Conservation (phyloP, 768 basidiomycete species). For the Hemileccinum rubropunctum region DNA sequence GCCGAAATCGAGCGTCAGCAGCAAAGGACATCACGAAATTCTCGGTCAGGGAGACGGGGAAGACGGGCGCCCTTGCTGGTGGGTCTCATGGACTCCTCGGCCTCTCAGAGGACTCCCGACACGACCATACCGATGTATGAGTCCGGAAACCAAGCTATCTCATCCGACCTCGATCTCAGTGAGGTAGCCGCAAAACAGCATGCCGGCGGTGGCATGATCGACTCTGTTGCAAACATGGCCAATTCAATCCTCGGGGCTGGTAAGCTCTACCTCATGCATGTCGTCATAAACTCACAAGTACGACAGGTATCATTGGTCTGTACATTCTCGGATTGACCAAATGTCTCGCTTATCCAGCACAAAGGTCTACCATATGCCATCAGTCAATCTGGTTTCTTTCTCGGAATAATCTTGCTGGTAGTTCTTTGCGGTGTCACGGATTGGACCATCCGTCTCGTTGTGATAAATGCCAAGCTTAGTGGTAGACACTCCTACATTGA, state of each 20-base stretch:
- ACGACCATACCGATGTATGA: slow-evolving; percentile 47
- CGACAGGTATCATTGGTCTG: slow-evolving; percentile 70
- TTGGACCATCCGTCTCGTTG: slow-evolving; percentile 97
- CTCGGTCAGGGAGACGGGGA: slow-evolving; percentile 40
- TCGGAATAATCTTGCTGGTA: slow-evolving; percentile 79
- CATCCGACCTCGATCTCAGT: slow-evolving; percentile 52
- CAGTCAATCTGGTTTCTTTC: slow-evolving; percentile 91
- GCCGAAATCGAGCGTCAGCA: slow-evolving; percentile 31
- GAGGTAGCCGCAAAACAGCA: slow-evolving; percentile 64
- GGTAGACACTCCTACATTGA: slow-evolving; percentile 91
- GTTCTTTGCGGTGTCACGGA: slow-evolving; percentile 83
- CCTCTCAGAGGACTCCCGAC: slow-evolving; percentile 54
- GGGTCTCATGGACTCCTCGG: slow-evolving; percentile 68
- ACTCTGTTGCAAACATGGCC: slow-evolving; percentile 90
- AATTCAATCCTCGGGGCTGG: slow-evolving; percentile 96
- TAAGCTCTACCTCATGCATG: slow-evolving; percentile 28
- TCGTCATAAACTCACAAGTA: slow-evolving; percentile 16
- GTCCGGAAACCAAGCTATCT: slow-evolving; percentile 31
- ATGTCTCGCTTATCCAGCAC: slow-evolving; percentile 4
- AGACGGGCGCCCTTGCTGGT: slow-evolving; percentile 75
- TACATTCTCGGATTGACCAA: not conserved
- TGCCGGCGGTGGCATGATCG: slow-evolving; percentile 71
- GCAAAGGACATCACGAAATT: slow-evolving; percentile 18
- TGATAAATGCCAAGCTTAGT: slow-evolving; percentile 93
- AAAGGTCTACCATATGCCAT: slow-evolving; percentile 92